Base-by-base conservation (phyloP, 768 basidiomycete species). In the Plicaturopsis crispa region DNA sequence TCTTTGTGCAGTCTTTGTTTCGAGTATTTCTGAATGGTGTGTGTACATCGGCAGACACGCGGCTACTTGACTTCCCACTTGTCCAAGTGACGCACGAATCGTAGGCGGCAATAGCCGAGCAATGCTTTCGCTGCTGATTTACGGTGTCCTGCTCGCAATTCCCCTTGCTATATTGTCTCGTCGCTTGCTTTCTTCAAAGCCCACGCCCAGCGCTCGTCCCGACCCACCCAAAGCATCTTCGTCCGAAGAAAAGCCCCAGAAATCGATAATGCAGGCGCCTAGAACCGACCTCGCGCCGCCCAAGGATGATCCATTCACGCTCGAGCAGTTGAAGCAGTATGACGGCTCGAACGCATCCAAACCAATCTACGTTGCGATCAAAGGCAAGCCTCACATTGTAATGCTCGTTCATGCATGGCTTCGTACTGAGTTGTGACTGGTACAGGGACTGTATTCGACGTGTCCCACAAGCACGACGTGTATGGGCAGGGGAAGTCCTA, bases 281-380 rank as follows among this genome's bases (percentile, higher is more conserved):
- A 58, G 66, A 50, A 58, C 55, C 5, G 75, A 84, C 51, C 70
- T 87, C 26, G 64, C 62, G 11, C 74, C 81, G 1, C 86, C 89
- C 14, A 85, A 86, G 58, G 66, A 82, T 46, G 82, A 89, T 55
- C 82, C 85, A 0, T 86, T 77, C 64, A 83, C 86, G 0, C 67
- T 69, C 12, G 72, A 73, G 44, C 60, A 85, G 46, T 69, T 98
- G 42, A 78, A 69, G 26, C 45, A 69, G 49, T 91, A 68, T 55
- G 78, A 92, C 57, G 93, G 93, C 13, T 63, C 67, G 0, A 73
- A 80, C 45, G 54, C 69, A 0, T 51, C 59, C 28, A 76, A 75
- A 48, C 87, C 89, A 1, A 87, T 98, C 44, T 91, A 84, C 48
- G 84, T 98, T 31, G 83, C 90, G 21, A 93, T 98, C 65, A 97